phyloP scores from a whole-genome alignment of 2,329 filamentous ascomycete genomes.

The Verticillium tricorpus region DNA sequence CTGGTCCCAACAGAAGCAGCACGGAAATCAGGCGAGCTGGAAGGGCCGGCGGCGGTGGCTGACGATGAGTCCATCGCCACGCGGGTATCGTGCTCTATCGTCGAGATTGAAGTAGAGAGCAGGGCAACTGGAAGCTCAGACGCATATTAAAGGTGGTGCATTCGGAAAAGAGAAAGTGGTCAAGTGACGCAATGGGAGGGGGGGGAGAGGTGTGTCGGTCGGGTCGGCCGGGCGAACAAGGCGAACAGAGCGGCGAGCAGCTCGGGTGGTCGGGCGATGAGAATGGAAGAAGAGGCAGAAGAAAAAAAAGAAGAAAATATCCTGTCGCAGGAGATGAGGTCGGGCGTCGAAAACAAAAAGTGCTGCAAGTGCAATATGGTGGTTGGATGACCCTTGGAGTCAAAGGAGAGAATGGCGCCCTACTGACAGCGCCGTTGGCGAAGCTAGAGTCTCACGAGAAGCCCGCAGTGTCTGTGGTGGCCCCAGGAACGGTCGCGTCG shows the following conservation, averaged over 20 bases:
- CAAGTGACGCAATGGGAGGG: neutral
- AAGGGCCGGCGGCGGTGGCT: conserved; percentile 5
- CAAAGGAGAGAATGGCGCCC: neutral
- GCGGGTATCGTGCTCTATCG: conserved; percentile 2
- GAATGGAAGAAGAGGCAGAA: neutral
- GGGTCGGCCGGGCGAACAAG: neutral
- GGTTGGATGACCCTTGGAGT: neutral
- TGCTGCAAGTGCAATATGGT: neutral
- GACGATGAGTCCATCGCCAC: conserved; percentile 3
- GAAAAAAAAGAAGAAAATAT: neutral
- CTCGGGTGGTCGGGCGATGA: neutral
- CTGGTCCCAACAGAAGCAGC: conserved; percentile 11
- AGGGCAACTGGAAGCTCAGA: neutral
- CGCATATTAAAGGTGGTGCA: neutral
- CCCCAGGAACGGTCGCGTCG: neutral
- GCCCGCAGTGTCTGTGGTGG: neutral
- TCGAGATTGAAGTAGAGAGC: neutral
- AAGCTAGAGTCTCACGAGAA: neutral
- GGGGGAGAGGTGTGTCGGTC: neutral
- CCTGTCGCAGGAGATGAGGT: neutral
- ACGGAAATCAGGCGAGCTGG: conserved; percentile 12
- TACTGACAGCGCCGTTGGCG: neutral
- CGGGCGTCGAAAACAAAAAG: neutral
- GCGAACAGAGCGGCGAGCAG: neutral
- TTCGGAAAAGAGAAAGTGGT: neutral